Evolutionary conservation across 371 early-diverging fungal species (phyloP), one percentile per base, ranked within the genome.

Genomic region (Rhizopus sp.): DNA sequence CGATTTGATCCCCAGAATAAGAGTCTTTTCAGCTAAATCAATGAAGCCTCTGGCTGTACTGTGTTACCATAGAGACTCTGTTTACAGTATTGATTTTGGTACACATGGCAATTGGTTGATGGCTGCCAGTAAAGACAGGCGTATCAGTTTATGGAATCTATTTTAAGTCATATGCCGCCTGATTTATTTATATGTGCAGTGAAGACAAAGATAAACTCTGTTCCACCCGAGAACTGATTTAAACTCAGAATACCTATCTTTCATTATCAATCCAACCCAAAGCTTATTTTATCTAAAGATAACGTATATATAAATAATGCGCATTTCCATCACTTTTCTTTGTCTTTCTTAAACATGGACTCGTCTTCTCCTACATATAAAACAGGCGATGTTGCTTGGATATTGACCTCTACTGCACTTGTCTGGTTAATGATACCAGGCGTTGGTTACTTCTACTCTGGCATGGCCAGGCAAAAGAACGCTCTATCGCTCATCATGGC

Each of bases 371-470:
- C 73, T 15, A 64, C 63, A 9, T 78, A 68, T 47, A 60, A 75
- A 41, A 50, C 81, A 42, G 91, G 90, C 45, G 88, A 92, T 55
- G 84, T 86, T 42, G 83, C 85, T 17, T 92, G 88, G 86, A 72
- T 89, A 17, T 67, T 91, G 32, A 64, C 75, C 4, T 81, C 81
- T 15, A 85, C 92, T 3, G 90, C 87, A 4, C 71, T 93, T n/a
- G 93, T 93, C 6, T 90, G 89, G 74, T 69, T 93, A 44, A 93
- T 93, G 93, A 86, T 88, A 29, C 92, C 93, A 9, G 93, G 93
- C 33, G 76, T 91, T 35, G 93, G 93, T 13, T 92, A 89, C 71
- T 94, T 94, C 62, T 96, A 96, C 68, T 87, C 91, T 59, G 97
- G 97, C 15, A 84, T 95, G 89, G 89, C 92, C 29, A 79, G 93